A percentile compares a stretch with the other conserved stretches of the same genome.
Evolutionary conservation across 108 stramenopile genomes (phyloP).

Genomic region (Chaetoceros muelleri): DNA sequence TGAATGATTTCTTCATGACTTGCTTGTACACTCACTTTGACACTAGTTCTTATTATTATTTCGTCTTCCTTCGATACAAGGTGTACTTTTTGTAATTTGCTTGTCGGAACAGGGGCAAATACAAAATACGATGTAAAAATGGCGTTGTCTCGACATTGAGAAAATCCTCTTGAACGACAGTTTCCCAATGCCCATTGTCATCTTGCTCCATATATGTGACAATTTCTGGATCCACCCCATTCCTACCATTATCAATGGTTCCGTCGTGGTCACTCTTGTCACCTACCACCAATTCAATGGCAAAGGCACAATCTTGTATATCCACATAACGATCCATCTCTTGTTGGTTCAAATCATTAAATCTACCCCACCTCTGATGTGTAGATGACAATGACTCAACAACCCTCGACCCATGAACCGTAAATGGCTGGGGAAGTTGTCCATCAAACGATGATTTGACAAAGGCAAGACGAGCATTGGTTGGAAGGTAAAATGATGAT

Average conservation of each 20-base stretch:
- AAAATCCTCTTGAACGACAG: slow-evolving; percentile 12
- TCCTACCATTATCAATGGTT: too few relatives aligned
- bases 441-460: slow-evolving; percentile 79
- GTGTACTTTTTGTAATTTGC: slow-evolving; percentile 18
- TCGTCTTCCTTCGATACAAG: slow-evolving; percentile 11
- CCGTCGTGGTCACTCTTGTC: not conserved
- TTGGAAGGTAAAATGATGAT: slow-evolving; percentile 79
- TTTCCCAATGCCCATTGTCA: slow-evolving; percentile 13
- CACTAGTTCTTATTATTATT: too few relatives aligned
- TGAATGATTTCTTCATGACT: too few relatives aligned
- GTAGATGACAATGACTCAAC: slow-evolving; percentile 7
- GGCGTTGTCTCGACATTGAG: slow-evolving; percentile 18
- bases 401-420: slow-evolving; percentile 29
- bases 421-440: slow-evolving; percentile 87
- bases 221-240: too few relatives aligned
- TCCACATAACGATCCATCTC: slow-evolving; percentile 46
- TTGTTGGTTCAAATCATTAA: slow-evolving; percentile 79
- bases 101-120: slow-evolving; percentile 18
- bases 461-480: slow-evolving; percentile 52
- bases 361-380: slow-evolving; percentile 34
- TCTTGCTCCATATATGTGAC: slow-evolving; percentile 27
- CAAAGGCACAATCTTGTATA: slow-evolving; percentile 50
- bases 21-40: too few relatives aligned
- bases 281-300: slow-evolving; percentile 47
- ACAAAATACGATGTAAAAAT: slow-evolving; percentile 21